Evolutionary conservation across 176 grass and related monocot genomes (phyloP).

Genomic region (Ensete glaucum): DNA sequence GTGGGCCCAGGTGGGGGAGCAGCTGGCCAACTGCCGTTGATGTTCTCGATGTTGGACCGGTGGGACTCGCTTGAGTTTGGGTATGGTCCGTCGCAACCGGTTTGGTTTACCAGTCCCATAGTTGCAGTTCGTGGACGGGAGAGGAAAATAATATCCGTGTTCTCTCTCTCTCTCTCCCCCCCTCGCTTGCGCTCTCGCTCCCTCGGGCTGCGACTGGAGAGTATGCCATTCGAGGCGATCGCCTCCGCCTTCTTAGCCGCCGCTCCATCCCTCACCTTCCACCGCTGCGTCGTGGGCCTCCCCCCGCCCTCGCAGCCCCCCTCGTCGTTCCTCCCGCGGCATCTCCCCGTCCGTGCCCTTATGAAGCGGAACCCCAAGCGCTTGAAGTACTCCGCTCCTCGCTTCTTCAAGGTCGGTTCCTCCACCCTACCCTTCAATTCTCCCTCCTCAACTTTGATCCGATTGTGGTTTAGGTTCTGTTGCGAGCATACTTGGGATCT

Average conservation of each 20-base stretch:
- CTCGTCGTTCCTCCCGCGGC: conserved; percentile 11
- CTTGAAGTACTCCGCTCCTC: conserved; percentile 67
- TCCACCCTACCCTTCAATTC: not conserved
- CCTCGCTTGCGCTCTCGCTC: too few species aligned
- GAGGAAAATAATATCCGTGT: too few species aligned
- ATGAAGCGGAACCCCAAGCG: conserved; percentile 84
- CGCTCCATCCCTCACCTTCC: conserved; percentile 13
- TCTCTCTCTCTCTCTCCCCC: too few species aligned
- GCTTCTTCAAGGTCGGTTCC: conserved; percentile 53
- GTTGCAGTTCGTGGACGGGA: too few species aligned
- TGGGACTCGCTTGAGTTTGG: too few species aligned
- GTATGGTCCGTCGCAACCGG: too few species aligned
- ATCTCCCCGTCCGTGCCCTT: conserved; percentile 31
- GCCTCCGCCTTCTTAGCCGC: not conserved
- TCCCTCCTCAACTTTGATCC: not conserved
- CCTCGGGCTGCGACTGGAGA: too few species aligned
- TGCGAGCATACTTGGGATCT: not conserved
- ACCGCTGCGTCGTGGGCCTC: conserved; percentile 18
- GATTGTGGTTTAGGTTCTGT: not conserved
- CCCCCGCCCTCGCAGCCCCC: not conserved
- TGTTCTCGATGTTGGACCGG: too few species aligned
- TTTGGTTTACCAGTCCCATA: too few species aligned
- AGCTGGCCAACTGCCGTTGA: too few species aligned
- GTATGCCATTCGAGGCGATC: not conserved
- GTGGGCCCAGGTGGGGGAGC: too few species aligned